Base-by-base conservation (phyloP, 2,329 filamentous ascomycete species). In the Neofusicoccum umdonicola region DNA sequence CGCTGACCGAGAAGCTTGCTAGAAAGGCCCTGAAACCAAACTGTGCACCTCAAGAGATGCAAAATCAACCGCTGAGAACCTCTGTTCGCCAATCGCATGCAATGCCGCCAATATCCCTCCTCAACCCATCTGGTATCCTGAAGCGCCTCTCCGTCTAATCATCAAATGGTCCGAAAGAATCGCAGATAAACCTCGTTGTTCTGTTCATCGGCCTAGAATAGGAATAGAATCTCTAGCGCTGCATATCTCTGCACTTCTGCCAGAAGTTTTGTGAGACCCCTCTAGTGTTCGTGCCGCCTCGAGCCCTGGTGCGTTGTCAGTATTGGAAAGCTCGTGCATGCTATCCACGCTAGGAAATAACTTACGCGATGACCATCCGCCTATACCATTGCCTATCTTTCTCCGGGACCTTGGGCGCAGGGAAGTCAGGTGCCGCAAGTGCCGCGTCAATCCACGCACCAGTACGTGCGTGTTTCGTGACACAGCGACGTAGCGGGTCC, bases 341-440 rank as follows among this genome's bases (percentile, higher is more conserved):
- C 41, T 31, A 31, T 31, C 27, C 6, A 7, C 27, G 27, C 27
- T 31, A 7, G 41, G 13, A 4, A 45, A 17, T 15, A 13, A 64
- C 62, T 64, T 47, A 61, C 63, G 63, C 63, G 27, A 65, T 52
- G 9, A 65, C 39, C 63, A 65, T 65, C 22, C 45, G 17, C 63
- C 44, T 52, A 45, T 61, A 65, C 56, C 63, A 60, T 15, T 45
- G 39, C 39, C 63, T 58, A 11, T 65, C 63, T 27, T 65, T 65
- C 27, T 61, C 63, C 3, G 56, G 44, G n/a, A 65, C 63, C 27
- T 61, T 65, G 4, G 52, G 52, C 1, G 63, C 63, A 5, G 63
- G 63, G n/a, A 65, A 65, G 15, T 65, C 63, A 11, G 45, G 45
- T 39, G 45, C 50, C 17, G 19, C 11, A 11, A 65, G 56, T 4